phyloP scores from a whole-genome alignment of 177 flowering plant species.

The Tripterygium wilfordii region DNA sequence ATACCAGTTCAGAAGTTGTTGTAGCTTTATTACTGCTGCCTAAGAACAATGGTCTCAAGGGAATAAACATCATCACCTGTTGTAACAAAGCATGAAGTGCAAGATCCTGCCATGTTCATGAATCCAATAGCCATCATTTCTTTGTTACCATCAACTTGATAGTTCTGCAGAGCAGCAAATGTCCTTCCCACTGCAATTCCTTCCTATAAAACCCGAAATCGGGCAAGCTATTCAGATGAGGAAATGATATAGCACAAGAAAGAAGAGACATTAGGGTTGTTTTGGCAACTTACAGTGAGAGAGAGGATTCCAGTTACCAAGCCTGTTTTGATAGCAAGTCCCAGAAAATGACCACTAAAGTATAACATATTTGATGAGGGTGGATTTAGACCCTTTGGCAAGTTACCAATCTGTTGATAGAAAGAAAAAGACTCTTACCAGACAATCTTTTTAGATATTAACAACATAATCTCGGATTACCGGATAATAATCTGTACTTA shows the following conservation, averaged over 20 bases:
- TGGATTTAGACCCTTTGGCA: constrained; percentile 70
- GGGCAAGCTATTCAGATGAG: no score
- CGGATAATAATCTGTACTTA: constrained; percentile 27
- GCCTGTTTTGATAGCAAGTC: constrained; percentile 61
- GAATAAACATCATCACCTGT: constrained; percentile 32
- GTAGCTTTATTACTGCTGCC: background rate
- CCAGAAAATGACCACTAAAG: constrained; percentile 37
- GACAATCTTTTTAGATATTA: background rate
- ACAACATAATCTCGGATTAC: no score
- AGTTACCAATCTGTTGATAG: constrained; percentile 49
- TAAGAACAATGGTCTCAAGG: background rate
- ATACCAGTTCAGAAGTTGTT: background rate
- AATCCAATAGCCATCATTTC: constrained; percentile 82
- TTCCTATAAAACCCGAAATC: constrained; percentile 30
- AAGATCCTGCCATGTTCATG: constrained; percentile 74
- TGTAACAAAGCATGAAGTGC: constrained; percentile 66
- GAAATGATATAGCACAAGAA: no score
- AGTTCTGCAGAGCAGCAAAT: constrained; percentile 57
- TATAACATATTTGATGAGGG: constrained; percentile 63
- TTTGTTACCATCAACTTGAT: constrained; percentile 80
- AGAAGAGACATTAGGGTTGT: background rate
- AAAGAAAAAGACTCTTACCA: background rate
- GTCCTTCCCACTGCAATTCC: constrained; percentile 81
- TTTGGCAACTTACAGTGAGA: constrained; percentile 50
- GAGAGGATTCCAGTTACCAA: constrained; percentile 58